Percentiles rank a stretch among this genome's conserved stretches.
phyloP scores from a whole-genome alignment of 2,329 filamentous ascomycete species.

The Phoma herbarum region DNA sequence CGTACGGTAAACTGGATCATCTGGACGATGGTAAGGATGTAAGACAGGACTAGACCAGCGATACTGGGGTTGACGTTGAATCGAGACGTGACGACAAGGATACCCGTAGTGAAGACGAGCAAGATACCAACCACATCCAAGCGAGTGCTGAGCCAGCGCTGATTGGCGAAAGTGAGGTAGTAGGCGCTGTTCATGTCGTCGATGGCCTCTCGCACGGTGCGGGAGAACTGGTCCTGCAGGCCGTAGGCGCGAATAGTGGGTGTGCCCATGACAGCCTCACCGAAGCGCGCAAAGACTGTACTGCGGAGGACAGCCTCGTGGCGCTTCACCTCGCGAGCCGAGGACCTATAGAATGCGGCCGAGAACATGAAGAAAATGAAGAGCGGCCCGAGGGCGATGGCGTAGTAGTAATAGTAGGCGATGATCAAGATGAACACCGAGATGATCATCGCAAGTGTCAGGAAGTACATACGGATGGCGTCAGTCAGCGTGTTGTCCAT shows the following conservation, averaged over 20 bases:
- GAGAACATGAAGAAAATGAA: constrained; percentile 82
- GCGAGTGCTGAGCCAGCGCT: constrained; percentile 88
- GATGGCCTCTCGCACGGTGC: constrained; percentile 74
- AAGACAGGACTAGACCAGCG: constrained; percentile 86
- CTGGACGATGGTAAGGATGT: constrained; percentile 91
- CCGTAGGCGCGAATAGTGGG: constrained; percentile 91
- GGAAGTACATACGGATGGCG: constrained; percentile 89
- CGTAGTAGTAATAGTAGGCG: constrained; percentile 93
- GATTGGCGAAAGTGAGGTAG: constrained; percentile 93
- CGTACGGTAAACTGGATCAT: constrained; percentile 96
- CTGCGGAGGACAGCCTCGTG: constrained; percentile 91
- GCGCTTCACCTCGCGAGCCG: constrained; percentile 92
- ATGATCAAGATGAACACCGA: constrained; percentile 89
- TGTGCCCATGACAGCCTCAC: constrained; percentile 84
- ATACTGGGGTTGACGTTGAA: constrained; percentile 87
- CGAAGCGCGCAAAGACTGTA: constrained; percentile 87
- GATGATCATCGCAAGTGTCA: constrained; percentile 70
- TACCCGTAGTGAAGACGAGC: constrained; percentile 86
- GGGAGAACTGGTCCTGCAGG: constrained; percentile 76
- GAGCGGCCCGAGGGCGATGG: constrained; percentile 72
- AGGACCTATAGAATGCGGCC: constrained; percentile 86
- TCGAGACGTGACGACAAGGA: constrained; percentile 89
- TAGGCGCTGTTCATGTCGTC: constrained; percentile 95
- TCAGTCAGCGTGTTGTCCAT: constrained; percentile 95
- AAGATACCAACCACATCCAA: constrained; percentile 84